Evolutionary conservation across 306 rosid genomes (phyloP), one percentile per base, ranked within the genome.

Genomic region (Comarum palustre): DNA sequence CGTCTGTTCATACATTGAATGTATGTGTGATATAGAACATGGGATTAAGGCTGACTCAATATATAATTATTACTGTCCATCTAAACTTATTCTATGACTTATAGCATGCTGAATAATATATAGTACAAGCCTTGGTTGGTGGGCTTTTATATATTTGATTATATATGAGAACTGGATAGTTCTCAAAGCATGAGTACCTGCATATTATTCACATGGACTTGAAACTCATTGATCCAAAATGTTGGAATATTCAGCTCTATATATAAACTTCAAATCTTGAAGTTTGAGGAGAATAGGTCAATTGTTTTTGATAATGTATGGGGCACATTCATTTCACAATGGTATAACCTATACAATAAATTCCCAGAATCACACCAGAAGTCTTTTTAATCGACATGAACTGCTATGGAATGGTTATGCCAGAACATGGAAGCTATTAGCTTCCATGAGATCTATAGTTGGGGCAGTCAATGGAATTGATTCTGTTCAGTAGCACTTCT

Each of bases 191-290:
- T 52, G 29, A 50, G 27, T 52, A 52, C 27, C 73, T 34, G 46
- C 62, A 69, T 50, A n/a, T 12, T 69, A 2, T 51, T 69, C 73
- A 47, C 46, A 10, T 69, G 73, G 32, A 55, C 27, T 45, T 43
- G n/a, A 29, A 29, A 59, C n/a, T 29, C n/a, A 47, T 16, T 68
- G 25, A 68, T 14, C 42, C 25, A 16, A 68, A 68, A 46, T 25
- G 58, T 17, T 48, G 58, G n/a, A 25, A 6, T 25, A 68, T 15
- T 68, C 15, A 19, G 39, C 31, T 22, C 38, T 45, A 25, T 27
- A 43, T 19, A 57, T 46, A 68, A 68, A 27, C 19, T 66, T 22
- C 22, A 3, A 8, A 25, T 45, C 24, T 68, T 52, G 32, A 41
- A 25, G 32, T 20, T 20, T 41, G 54, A 38, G 43, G 65, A 31